Evolutionary conservation across 169 alveolate genomes (phyloP).

Genomic region (Neospora caninum): DNA sequence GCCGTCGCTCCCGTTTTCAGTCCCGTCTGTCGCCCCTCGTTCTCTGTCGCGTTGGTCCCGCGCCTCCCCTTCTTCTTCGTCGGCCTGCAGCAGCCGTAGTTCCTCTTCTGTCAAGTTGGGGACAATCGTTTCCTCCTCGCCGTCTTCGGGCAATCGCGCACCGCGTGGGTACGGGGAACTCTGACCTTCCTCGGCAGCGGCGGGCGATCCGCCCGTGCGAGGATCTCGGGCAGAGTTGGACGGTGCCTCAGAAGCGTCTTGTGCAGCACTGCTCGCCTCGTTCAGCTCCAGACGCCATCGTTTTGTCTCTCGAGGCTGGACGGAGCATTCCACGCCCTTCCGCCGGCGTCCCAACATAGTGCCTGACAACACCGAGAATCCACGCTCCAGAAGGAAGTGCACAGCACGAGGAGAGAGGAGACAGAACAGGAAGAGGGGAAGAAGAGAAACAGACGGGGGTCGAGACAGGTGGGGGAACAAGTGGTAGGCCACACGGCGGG

Average conservation of each 20-base stretch:
- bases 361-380: neutral
- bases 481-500: too few relatives aligned
- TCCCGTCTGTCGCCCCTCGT: neutral
- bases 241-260: neutral
- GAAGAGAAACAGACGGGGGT: too few relatives aligned
- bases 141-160: neutral
- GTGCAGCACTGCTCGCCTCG: neutral
- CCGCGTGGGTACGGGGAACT: neutral
- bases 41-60: conserved; percentile 1
- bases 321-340: neutral
- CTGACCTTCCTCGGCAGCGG: neutral
- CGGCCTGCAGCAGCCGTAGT: conserved; percentile 44
- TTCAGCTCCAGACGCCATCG: neutral
- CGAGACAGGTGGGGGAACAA: too few relatives aligned
- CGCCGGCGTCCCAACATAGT: neutral
- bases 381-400: too few relatives aligned
- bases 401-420: too few relatives aligned
- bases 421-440: too few relatives aligned
- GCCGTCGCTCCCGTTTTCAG: neutral
- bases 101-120: conserved; percentile 40
- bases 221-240: neutral
- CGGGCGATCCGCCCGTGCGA: neutral
- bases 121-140: conserved; percentile 2
- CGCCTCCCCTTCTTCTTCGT: conserved; percentile 37
- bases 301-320: neutral